Conservation (phyloP, 2,329 filamentous ascomycete genomes). For the Ceratocystis cacaofunesta region DNA sequence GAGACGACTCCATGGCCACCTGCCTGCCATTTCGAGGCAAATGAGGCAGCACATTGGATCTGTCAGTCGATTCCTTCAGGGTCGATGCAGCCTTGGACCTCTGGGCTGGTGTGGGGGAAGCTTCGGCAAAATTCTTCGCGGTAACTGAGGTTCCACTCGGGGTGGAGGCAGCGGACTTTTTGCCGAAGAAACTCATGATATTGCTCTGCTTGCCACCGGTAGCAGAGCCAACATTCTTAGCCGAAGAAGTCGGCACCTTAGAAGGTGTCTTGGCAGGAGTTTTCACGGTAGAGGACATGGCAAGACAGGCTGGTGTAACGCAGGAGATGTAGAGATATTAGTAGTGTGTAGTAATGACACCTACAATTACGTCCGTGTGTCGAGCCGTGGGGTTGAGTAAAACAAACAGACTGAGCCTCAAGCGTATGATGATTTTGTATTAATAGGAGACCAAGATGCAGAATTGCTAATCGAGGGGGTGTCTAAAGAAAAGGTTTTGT, state of each 20-base stretch:
- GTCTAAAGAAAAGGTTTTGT: neutral
- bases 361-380: neutral
- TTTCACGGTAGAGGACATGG: constrained; percentile 7
- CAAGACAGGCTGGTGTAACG: neutral
- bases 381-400: neutral
- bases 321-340: neutral
- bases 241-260: constrained; percentile 25
- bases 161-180: constrained; percentile 20
- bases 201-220: constrained; percentile 27
- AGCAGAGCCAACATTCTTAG: constrained; percentile 18
- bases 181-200: constrained; percentile 32
- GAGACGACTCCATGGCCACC: constrained; percentile 46
- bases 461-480: neutral
- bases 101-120: constrained; percentile 20
- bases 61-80: constrained; percentile 28
- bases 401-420: neutral
- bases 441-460: neutral
- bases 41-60: constrained; percentile 28
- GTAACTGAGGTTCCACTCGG: constrained; percentile 24
- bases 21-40: constrained; percentile 18
- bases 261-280: constrained; percentile 19
- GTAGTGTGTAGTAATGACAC: neutral
- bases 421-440: neutral
- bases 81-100: neutral
- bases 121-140: constrained; percentile 24